Conservation (phyloP, 176 grass and related monocot species). For the Triticum urartu region DNA sequence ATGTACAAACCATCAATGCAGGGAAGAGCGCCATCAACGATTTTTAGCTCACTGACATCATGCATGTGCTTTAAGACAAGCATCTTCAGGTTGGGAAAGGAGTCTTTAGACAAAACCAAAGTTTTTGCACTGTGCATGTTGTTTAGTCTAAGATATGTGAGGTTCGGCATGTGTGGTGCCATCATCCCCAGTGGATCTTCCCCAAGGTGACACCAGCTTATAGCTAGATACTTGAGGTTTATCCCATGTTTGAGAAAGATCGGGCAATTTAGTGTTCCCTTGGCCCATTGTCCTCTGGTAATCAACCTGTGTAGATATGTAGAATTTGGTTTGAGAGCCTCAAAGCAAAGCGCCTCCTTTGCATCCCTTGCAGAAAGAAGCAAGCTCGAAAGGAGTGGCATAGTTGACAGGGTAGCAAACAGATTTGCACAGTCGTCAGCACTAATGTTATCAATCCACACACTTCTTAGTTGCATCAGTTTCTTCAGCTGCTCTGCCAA, state of each 20-base stretch:
- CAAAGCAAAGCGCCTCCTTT: not conserved
- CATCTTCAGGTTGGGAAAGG: slow-evolving; percentile 15
- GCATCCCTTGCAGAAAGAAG: slow-evolving; percentile 23
- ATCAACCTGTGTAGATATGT: slow-evolving; percentile 12
- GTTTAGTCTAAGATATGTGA: slow-evolving; percentile 20
- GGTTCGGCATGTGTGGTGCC: not conserved
- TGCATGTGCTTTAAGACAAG: slow-evolving; percentile 16
- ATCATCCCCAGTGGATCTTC: slow-evolving; percentile 31
- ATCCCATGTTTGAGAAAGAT: not conserved
- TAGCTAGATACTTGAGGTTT: slow-evolving; percentile 28
- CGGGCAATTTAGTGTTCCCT: not conserved
- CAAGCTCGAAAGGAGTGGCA: slow-evolving; percentile 12
- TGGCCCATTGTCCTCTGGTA: slow-evolving; percentile 10
- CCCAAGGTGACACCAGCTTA: not conserved
- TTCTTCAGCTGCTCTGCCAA: slow-evolving; percentile 38
- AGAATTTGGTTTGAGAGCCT: not conserved
- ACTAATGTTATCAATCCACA: slow-evolving; percentile 29
- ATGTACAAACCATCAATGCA: slow-evolving; percentile 25
- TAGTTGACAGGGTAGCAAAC: not conserved
- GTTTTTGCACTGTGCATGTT: slow-evolving; percentile 5
- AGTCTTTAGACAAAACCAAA: slow-evolving; percentile 8
- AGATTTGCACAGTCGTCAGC: not conserved
- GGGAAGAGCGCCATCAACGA: not conserved
- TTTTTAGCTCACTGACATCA: slow-evolving; percentile 1
- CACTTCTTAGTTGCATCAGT: slow-evolving; percentile 20